These are phyloP conservation scores for Metrosideros polymorpha DNA, from an alignment of 441 rosid genomes.

Conservation along the genomic window DNA sequence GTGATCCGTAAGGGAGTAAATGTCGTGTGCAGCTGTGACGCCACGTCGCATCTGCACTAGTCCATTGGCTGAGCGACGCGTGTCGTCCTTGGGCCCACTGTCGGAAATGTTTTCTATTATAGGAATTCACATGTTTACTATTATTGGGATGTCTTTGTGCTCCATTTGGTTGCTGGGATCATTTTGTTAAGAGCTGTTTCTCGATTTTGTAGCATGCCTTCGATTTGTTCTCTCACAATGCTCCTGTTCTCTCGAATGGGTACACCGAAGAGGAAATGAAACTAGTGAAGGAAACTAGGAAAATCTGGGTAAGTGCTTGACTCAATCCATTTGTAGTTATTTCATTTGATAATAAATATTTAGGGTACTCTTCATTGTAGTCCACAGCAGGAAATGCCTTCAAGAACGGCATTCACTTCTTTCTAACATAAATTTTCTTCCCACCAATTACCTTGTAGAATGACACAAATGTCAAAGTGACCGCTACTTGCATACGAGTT, in stretches of 20 bases:
- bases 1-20: too few species aligned
- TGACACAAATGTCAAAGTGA: constrained; percentile 68
- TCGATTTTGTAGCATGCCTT: constrained; percentile 71
- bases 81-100: too few species aligned
- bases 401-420: background rate
- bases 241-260: constrained; percentile 77
- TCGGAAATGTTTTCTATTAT: too few species aligned
- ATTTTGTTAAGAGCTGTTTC: background rate
- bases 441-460: constrained; percentile 29
- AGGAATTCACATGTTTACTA: background rate
- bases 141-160: background rate
- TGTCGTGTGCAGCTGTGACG: too few species aligned
- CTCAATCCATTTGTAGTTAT: background rate
- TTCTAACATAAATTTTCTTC: background rate
- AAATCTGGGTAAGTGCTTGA: constrained; percentile 72
- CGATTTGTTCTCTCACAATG: constrained; percentile 92
- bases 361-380: background rate
- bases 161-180: background rate
- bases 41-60: too few species aligned
- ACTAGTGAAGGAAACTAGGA: constrained; percentile 78
- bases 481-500: constrained; percentile 93
- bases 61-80: too few species aligned
- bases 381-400: background rate
- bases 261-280: constrained; percentile 99
- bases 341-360: background rate